Evolutionary conservation across 2,329 filamentous ascomycete species (phyloP), one percentile per base, ranked within the genome.

Genomic region (Chaetomiaceae sp.): DNA sequence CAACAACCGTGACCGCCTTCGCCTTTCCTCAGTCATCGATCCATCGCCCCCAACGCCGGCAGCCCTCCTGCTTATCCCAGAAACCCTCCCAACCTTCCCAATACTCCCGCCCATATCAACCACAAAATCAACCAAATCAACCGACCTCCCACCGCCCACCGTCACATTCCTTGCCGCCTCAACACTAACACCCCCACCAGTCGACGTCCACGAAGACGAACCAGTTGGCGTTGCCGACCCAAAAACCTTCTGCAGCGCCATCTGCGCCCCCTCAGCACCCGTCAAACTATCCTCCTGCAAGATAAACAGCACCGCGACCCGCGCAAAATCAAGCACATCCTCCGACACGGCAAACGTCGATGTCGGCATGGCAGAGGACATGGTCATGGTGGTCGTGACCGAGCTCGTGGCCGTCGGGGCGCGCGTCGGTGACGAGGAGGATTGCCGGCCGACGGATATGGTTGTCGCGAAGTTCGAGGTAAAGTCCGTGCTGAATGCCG

Each of bases 251-350:
- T 85, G 79, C 12, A 87, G 69, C 3, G 67, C 64, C 7, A 67
- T 69, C 63, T 86, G 83, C 0, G 82, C 81, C 6, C 67, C 67
- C 43, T 78, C 74, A 0, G 83, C 83, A 36, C 72, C 70, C 29
- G 71, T 66, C 1, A 83, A 61, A 5, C 67, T 71, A 53, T 79
- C 69, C 59, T 82, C 69, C 62, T 87, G 81, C 2, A 87, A 69
- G 23, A 88, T 72, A 59, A 75, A 86, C 15, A 88, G 72, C 3
- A 87, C 78, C 0, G 76, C 77, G 2, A 85, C 75, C 3, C 84
- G 76, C 0, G 82, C 78, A 69, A 88, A 88, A 62, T 87, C 84
- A 1, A 85, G 69, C 0, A 77, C 75, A 46, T 80, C 73, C 52
- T 84, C 74, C 1, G 79, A 80, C 12, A 82, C 70, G 0, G 64